Percentiles rank a stretch among this genome's conserved stretches.
phyloP scores from a whole-genome alignment of 2,329 filamentous ascomycete species.

The Fusarium pseudonygamai region DNA sequence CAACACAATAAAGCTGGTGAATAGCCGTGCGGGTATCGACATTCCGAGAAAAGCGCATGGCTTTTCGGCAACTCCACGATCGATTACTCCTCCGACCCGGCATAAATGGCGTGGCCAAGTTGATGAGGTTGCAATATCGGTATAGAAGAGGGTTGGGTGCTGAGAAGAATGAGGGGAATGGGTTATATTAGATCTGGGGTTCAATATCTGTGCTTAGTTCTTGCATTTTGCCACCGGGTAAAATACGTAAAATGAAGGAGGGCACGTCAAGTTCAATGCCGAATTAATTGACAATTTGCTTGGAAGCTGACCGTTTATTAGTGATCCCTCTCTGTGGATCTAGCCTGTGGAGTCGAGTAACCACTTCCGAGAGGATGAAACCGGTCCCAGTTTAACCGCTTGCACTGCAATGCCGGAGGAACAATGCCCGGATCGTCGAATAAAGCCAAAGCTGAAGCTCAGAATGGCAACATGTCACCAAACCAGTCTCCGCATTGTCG shows the following conservation, averaged over 20 bases:
- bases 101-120: not conserved
- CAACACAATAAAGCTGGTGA: not conserved
- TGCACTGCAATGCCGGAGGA: conserved; percentile 8
- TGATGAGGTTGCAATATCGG: not conserved
- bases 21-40: not conserved
- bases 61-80: not conserved
- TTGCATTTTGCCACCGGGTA: not conserved
- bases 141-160: not conserved
- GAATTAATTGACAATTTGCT: not conserved
- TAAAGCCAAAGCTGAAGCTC: not conserved
- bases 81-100: not conserved
- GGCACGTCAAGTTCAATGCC: not conserved
- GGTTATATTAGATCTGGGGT: not conserved
- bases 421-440: conserved; percentile 6
- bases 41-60: not conserved
- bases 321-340: not conserved
- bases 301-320: not conserved
- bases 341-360: not conserved
- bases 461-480: not conserved
- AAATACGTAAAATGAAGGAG: not conserved
- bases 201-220: not conserved
- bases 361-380: conserved; percentile 12
- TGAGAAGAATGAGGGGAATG: not conserved
- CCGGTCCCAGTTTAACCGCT: conserved; percentile 8
- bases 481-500: conserved; percentile 4